Evolutionary conservation across 148 eudicot species (phyloP), one percentile per base, ranked within the genome.

Genomic region (Nepenthes mirabilis): DNA sequence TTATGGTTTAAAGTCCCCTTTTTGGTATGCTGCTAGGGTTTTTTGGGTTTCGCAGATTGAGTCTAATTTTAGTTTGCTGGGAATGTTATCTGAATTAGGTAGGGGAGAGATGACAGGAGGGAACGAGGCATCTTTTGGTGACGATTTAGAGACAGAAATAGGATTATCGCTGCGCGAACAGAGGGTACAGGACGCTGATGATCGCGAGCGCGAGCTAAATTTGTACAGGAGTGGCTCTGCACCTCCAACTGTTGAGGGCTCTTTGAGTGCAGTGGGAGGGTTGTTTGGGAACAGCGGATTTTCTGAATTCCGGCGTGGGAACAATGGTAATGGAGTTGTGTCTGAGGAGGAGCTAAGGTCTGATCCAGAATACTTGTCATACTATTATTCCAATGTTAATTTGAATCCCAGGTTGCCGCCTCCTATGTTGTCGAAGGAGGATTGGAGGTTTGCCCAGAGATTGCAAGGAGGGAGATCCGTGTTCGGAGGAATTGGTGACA

Each of bases 271-370:
- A 1, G 96, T 83, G 58, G 91, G 91, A 35, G 94, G 98, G 34
- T 57, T 88, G 56, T 83, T 77, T 60, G 76, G 80, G 43, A 68
- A 37, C 45, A 53, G 58, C 14, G 76, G 71, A 9, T 75, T 82
- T 70, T 66, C 83, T 6, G 95, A 80, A 54, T 79, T 82, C 71
- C 1, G 6, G 43, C 64, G 59, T 61, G 59, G 68, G 58, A 80
- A 75, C 52, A 55, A 58, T 34, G 65, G 58, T 48, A 82, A 68
- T 13, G 80, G 75, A 75, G 95, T 73, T 64, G 77, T 62, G 62
- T 82, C 96, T 36, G 98, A 93, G 73, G 98, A 93, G 51, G 89
- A 93, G 68, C 81, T 86, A 62, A 83, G 98, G 96, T 82, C 98
- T 66, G 95, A 93, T 65, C 98, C 98, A 59, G 80, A 84, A 1